A percentile compares a stretch with the other conserved stretches of the same genome.
Conservation (phyloP, 225 moss, liverwort and hornwort genomes). For the Bryoerythrophyllum caledonicum region DNA sequence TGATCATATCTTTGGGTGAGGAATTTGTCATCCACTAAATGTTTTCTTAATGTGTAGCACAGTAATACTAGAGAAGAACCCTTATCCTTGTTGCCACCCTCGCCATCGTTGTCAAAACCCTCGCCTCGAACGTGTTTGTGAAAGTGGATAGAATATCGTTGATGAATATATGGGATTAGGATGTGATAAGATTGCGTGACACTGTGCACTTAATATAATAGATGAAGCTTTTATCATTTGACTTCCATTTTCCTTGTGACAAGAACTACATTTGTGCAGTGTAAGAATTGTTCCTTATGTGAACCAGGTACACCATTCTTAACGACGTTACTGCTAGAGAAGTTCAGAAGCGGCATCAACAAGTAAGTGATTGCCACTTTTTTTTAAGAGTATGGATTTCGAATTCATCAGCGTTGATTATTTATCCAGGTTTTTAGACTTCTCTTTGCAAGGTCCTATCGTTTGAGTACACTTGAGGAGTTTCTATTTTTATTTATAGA, state of each 20-base stretch:
- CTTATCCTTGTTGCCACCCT: no score
- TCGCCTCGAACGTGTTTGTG: no score
- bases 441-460: slow-evolving; percentile 2
- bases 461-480: no score
- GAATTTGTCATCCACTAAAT: not conserved
- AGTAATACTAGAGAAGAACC: no score
- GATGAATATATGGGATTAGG: no score
- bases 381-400: slow-evolving; percentile 7
- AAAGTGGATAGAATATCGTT: no score
- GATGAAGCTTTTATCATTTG: slow-evolving; percentile 2
- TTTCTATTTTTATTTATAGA: no score
- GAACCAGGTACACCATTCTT: slow-evolving; percentile 78
- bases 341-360: slow-evolving; percentile 89
- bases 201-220: no score
- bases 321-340: slow-evolving; percentile 95
- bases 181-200: no score
- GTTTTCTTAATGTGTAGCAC: not conserved
- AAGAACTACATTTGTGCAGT: not conserved
- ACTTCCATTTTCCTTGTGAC: not conserved
- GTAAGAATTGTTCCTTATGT: slow-evolving; percentile 15
- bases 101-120: no score
- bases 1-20: slow-evolving; percentile 77
- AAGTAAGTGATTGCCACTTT: slow-evolving; percentile 52
- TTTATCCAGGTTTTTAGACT: not conserved
- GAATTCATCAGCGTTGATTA: slow-evolving; percentile 3